Evolutionary conservation across 345 rosid species (phyloP).

Genomic region (Murraya koenigii): DNA sequence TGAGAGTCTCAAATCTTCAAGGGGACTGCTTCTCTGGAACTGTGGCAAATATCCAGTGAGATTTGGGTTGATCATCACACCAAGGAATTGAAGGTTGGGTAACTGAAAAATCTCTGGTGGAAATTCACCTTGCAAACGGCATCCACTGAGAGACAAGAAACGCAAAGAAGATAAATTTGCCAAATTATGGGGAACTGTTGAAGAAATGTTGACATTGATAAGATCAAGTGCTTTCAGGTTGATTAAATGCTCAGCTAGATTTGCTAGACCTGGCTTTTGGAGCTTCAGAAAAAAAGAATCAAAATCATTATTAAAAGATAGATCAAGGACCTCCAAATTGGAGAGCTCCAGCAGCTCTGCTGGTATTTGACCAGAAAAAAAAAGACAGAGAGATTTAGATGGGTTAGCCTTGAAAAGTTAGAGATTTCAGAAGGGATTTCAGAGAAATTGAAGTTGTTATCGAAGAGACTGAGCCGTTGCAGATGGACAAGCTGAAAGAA

Average conservation of each 20-base stretch:
- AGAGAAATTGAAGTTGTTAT: not conserved
- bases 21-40: not conserved
- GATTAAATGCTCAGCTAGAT: conserved; percentile 1
- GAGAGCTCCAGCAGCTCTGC: not conserved
- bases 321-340: conserved; percentile 8
- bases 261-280: not conserved
- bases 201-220: not conserved
- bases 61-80: fast-evolving
- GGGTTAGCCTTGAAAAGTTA: not conserved
- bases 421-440: not conserved
- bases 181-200: not conserved
- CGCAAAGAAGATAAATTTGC: not conserved
- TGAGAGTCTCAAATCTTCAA: not conserved
- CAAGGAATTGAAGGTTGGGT: not conserved
- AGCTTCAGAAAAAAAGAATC: not conserved
- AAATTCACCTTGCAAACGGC: not conserved
- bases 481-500: conserved; percentile 14
- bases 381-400: not conserved
- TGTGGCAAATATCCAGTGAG: not conserved
- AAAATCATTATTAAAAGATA: not conserved
- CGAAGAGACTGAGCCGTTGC: not conserved
- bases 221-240: conserved; percentile 17
- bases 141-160: not conserved
- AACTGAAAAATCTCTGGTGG: not conserved
- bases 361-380: conserved; percentile 7